Evolutionary conservation across 148 eudicot genomes (phyloP), one percentile per base, ranked within the genome.

Genomic region (Oxyria digyna): DNA sequence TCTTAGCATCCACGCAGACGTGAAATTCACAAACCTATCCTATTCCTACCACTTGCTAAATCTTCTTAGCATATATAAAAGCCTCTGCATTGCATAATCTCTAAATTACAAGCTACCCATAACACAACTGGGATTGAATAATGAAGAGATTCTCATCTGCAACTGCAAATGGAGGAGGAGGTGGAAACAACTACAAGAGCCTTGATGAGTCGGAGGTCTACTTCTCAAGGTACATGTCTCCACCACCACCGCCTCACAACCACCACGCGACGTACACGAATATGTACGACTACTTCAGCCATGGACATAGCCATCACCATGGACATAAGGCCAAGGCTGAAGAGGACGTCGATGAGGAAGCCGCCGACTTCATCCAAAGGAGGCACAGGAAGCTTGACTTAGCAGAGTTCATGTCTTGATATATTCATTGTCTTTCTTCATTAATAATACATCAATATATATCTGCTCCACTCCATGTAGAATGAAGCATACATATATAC

Each of bases 141-240:
- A 59, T 59, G 65, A 59, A 59, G 37, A 59, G 21, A 13, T 15
- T 14, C 65, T 59, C 65, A 59, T 27, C 65, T n/a, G n/a, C n/a
- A n/a, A n/a, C n/a, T n/a, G n/a, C n/a, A 24, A 35, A 6, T 35
- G 62, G 62, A 0, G 35, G 20, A 0, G 29, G 29, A 6, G 38
- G 37, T 27, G 65, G 37, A 6, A 59, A 0, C 31, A 24, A 0
- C 29, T 38, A 31, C 18, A 29, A 20, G 11, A 27, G 37, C 35
- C 29, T 59, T 13, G 69, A 67, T 17, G 69, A 67, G 46, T 37
- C 42, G 17, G 69, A 67, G 46, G 10, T 67, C 50, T 67, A 67
- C 20, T 67, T 67, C 29, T 67, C 45, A 27, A 67, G 49, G 6
- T 40, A 37, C 69, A 67, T 11, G 65, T n/a, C n/a, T n/a, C n/a